These are phyloP conservation scores for Tolypocladium pustulatum DNA, from an alignment of 2,329 filamentous ascomycete genomes.

Conservation along the genomic window DNA sequence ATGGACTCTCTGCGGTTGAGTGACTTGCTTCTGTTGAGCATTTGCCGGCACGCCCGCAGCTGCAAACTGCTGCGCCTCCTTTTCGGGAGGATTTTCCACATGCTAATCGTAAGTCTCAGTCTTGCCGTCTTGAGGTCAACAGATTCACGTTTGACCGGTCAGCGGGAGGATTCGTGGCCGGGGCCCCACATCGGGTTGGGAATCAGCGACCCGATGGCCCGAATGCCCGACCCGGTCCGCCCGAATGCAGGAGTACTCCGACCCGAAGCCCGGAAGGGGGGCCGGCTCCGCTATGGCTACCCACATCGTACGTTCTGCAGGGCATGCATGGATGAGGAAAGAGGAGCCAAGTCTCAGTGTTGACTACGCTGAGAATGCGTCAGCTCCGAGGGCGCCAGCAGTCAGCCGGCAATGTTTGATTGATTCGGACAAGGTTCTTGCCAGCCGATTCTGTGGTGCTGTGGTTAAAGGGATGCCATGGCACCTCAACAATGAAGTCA, in stretches of 20 bases:
- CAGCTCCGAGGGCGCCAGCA: background rate
- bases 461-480: too few relatives aligned
- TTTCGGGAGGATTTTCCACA: background rate
- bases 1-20: background rate
- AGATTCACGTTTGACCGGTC: background rate
- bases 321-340: too few relatives aligned
- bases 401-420: too few relatives aligned
- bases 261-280: background rate
- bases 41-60: background rate
- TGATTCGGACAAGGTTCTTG: too few relatives aligned
- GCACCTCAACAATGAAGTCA: background rate
- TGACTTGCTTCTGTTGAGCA: background rate
- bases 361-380: background rate
- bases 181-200: constrained; percentile 1
- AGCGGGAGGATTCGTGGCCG: background rate
- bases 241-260: background rate
- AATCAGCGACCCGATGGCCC: background rate
- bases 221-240: background rate
- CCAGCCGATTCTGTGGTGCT: too few relatives aligned
- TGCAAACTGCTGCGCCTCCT: background rate
- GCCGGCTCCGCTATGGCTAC: background rate
- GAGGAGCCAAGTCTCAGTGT: too few relatives aligned
- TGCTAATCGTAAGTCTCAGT: background rate
- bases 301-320: background rate
- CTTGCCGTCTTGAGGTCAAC: background rate